phyloP scores from a whole-genome alignment of 352 stramenopile species.

The Pythium sp. region DNA sequence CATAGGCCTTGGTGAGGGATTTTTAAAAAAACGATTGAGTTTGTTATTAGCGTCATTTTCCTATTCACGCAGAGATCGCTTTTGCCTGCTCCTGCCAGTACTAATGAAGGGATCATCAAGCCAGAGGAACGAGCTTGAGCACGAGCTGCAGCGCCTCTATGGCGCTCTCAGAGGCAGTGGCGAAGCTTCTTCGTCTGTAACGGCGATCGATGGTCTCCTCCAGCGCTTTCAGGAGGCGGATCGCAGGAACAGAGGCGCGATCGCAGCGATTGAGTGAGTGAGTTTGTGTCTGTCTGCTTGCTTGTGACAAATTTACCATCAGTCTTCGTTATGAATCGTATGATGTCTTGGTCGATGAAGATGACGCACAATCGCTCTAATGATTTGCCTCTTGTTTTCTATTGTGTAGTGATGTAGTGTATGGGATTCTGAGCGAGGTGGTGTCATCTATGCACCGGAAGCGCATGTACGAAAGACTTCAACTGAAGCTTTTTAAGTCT shows the following conservation, averaged over 20 bases:
- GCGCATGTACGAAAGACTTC: not conserved
- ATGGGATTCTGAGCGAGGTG: constrained; percentile 4
- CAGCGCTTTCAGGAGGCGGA: constrained; percentile 22
- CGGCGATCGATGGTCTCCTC: not conserved
- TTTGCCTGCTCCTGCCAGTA: not conserved
- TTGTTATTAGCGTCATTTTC: too few relatives aligned
- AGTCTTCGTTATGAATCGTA: too few relatives aligned
- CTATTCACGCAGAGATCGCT: not conserved
- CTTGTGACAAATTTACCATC: not conserved
- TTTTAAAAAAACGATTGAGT: too few relatives aligned
- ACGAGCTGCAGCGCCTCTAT: not conserved
- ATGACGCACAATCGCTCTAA: too few relatives aligned
- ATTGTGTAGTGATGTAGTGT: not conserved
- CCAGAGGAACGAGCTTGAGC: not conserved
- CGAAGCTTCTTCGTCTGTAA: too few relatives aligned
- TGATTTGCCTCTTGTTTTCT: not conserved
- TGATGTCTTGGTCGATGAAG: too few relatives aligned
- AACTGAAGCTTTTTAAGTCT: not conserved
- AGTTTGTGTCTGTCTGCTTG: not conserved
- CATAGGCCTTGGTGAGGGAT: too few relatives aligned
- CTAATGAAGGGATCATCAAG: not conserved
- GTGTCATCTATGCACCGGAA: constrained; percentile 1
- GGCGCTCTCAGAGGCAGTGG: not conserved
- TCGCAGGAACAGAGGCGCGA: constrained; percentile 4
- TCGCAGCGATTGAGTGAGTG: constrained; percentile 6